phyloP scores from a whole-genome alignment of 192 early-diverging fungal genomes.

The Entomortierella chlamydospora region DNA sequence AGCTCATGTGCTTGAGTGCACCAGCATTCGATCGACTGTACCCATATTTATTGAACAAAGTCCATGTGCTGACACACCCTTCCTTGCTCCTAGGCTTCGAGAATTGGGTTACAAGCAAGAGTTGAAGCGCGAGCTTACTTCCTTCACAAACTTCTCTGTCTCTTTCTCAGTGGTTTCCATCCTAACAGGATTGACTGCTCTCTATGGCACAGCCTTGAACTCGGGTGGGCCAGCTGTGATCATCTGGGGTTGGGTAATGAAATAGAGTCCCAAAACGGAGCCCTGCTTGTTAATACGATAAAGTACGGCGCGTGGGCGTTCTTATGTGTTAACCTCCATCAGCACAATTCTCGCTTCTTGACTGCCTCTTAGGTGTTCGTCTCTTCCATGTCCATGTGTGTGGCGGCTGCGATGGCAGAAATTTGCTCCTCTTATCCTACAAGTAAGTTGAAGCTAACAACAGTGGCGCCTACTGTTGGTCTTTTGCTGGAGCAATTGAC shows the following conservation, averaged over 20 bases:
- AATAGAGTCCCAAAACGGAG: too few relatives aligned
- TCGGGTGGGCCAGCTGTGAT: conserved; percentile 60
- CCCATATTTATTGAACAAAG: too few relatives aligned
- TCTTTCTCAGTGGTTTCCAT: conserved; percentile 61
- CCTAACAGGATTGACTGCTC: conserved; percentile 57
- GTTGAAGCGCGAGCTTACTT: conserved; percentile 57
- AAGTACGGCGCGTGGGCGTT: too few relatives aligned
- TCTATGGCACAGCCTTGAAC: conserved; percentile 57
- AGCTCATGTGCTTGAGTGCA: too few relatives aligned
- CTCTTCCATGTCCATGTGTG: conserved; percentile 53
- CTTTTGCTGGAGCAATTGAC: too few relatives aligned
- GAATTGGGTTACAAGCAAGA: conserved; percentile 66
- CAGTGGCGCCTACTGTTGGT: neutral
- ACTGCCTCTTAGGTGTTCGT: conserved; percentile 43
- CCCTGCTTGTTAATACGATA: too few relatives aligned
- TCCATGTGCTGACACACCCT: too few relatives aligned
- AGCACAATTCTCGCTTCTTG: neutral
- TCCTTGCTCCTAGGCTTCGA: conserved; percentile 33
- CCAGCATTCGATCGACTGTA: too few relatives aligned
- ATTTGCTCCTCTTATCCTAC: conserved; percentile 61
- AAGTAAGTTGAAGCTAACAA: conserved; percentile 19
- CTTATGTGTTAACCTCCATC: conserved; percentile 7
- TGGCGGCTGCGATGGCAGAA: conserved; percentile 60
- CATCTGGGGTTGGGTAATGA: conserved; percentile 59
- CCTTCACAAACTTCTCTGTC: conserved; percentile 57